Base-by-base conservation (phyloP, 2,329 filamentous ascomycete genomes). In the Microdochium nivale region DNA sequence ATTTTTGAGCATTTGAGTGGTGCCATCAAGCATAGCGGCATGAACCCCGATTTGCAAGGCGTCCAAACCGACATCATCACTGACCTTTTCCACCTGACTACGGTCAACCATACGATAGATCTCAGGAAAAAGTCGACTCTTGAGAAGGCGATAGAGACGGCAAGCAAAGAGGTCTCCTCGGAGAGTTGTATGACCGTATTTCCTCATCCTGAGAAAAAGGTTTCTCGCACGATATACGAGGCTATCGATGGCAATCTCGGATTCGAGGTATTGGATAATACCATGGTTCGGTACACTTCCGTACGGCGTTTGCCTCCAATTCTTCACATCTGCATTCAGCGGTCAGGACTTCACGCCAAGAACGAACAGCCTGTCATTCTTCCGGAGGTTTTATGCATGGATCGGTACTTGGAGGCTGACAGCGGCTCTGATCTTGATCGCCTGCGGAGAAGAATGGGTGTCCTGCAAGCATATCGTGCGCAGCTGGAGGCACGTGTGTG, bases 1-100 rank as follows among this genome's bases (percentile, higher is more conserved):
- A 88, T 96, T 25, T 81, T 96, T 53, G 90, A 92, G 62, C 87
- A 94, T 49, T 75, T 96, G n/a, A 88, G 94, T 61, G 90, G 88
- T 50, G 91, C 92, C 2, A 91, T 97, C 62, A 84, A 79, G 52
- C 80, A 89, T 5, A 78, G 78, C n/a, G 79, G 78, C 3, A 72
- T 80, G 32, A 81, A 88, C 54, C 66, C 72, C 52, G 70, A 77
- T 7, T 79, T 67, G 27, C 73, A 84, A 46, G 87, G 86, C 2
- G 86, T 95, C 56, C 92, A 96, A 66, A 71, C 84, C 21, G 94
- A 97, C 64, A 77, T 82, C 52, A 82, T 96, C 55, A 90, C 90
- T 67, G 75, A 88, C 64, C 79, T 78, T 0, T 83, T 86, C 61
- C 83, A 82, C 61, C 80, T 84, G 57, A 78, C 78, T 16, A 80